Evolutionary conservation across 1,139 yeast species (phyloP).

Genomic region (Yamadazyma trypodendri): DNA sequence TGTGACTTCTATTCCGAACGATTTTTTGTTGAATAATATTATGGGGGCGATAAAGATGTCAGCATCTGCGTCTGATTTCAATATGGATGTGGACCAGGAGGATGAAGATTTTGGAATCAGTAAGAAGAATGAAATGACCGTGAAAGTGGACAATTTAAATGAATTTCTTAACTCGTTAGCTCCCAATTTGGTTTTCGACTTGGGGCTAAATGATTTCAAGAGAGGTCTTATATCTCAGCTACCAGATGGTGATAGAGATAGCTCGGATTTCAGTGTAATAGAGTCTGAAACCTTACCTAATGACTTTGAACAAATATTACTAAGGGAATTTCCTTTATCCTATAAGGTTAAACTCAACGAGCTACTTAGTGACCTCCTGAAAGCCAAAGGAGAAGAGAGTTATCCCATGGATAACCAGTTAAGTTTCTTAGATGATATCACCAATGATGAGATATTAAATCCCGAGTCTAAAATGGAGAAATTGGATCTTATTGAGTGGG

Average conservation of each 20-base stretch:
- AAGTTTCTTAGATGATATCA: slow-evolving; percentile 39
- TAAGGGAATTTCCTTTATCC: slow-evolving; percentile 30
- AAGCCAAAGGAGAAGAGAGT: slow-evolving; percentile 17
- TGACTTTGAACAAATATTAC: slow-evolving; percentile 17
- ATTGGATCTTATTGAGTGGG: slow-evolving; percentile 36
- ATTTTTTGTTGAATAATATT: slow-evolving; percentile 41
- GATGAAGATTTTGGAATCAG: slow-evolving; percentile 35
- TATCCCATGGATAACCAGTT: slow-evolving; percentile 28
- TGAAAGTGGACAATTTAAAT: slow-evolving; percentile 27
- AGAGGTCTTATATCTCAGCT: slow-evolving; percentile 15
- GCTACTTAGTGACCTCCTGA: slow-evolving; percentile 26
- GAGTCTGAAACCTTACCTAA: slow-evolving; percentile 11
- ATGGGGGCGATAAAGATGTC: slow-evolving; percentile 20
- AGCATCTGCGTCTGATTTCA: slow-evolving; percentile 24
- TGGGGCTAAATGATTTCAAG: slow-evolving; percentile 26
- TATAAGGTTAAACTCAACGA: slow-evolving; percentile 35
- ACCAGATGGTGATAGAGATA: slow-evolving; percentile 9
- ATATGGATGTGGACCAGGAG: slow-evolving; percentile 38
- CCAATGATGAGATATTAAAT: slow-evolving; percentile 30
- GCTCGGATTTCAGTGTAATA: background rate
- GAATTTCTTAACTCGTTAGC: slow-evolving; percentile 35
- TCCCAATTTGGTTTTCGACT: slow-evolving; percentile 38
- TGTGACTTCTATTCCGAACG: slow-evolving; percentile 55
- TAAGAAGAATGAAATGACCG: slow-evolving; percentile 31
- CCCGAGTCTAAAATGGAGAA: slow-evolving; percentile 29